Evolutionary conservation across 305 asterid genomes (phyloP), one percentile per base, ranked within the genome.

Genomic region (Fraxinus dipetala): DNA sequence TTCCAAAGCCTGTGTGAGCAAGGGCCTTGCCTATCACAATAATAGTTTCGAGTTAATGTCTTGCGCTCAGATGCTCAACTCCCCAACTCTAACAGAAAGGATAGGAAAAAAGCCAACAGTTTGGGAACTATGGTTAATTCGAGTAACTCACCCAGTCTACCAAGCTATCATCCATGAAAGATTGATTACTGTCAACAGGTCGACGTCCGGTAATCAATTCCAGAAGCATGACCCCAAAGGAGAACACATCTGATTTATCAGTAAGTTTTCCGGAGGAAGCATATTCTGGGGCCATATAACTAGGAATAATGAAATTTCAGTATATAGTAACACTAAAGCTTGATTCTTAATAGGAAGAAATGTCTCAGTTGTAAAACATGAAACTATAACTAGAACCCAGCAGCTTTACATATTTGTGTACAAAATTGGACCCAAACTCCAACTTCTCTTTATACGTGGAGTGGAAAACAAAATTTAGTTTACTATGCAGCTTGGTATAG

Each of bases 261-360:
- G 93, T 88, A 61, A 93, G 96, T 78, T 93, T 93, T 35, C 97
- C 97, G 0, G 95, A 90, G 67, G 96, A 83, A 45, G 97, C 97
- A 80, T 93, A 93, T 36, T 93, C 97, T 31, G 97, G 97, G 38
- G 97, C 97, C 81, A 93, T 79, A 83, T 93, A 93, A 88, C 97
- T 91, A 30, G 70, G 32, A 30, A 70, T 28, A 16, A 70, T 16
- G 38, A 31, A 70, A 70, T 70, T 10, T 70, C 7, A 70, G 24
- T 30, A 1, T 63, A 22, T 26, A 26, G 34, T 63, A 63, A 22
- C 26, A 63, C 31, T 9, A 24, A 63, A 63, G 34, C 72, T 63
- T 26, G 34, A 24, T 18, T 59, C 69, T 59, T 7, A 20, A 59
- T 59, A 59, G 30, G 30, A 59, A 59, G 4, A 59, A 59, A 59